Evolutionary conservation across 2,329 filamentous ascomycete species (phyloP).

Genomic region (Dryadomyces quercus-mongolicae): DNA sequence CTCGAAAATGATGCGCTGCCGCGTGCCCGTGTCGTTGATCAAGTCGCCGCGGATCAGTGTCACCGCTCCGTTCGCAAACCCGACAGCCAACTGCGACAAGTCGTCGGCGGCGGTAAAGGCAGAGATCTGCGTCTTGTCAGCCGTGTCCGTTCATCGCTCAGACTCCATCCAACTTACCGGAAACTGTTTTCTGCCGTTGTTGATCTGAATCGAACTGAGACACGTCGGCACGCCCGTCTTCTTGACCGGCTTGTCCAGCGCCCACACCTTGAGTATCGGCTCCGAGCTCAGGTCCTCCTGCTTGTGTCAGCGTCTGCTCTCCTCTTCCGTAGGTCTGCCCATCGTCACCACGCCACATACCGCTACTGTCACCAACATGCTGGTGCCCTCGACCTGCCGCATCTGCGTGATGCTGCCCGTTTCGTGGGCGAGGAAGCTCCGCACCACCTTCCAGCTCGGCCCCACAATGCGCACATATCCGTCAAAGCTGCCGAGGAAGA

Average conservation of each 20-base stretch:
- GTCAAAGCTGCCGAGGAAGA: slow-evolving; percentile 80
- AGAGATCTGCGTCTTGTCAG: slow-evolving; percentile 50
- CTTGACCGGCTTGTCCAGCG: slow-evolving; percentile 83
- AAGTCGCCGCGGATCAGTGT: slow-evolving; percentile 89
- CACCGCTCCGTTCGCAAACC: slow-evolving; percentile 90
- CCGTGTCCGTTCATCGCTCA: neutral
- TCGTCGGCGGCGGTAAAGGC: slow-evolving; percentile 82
- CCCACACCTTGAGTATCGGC: slow-evolving; percentile 93
- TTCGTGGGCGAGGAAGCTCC: slow-evolving; percentile 80
- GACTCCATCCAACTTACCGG: slow-evolving; percentile 45
- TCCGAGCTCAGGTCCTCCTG: slow-evolving; percentile 79
- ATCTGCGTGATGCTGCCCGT: slow-evolving; percentile 74
- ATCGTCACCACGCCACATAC: no score
- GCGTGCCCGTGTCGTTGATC: slow-evolving; percentile 87
- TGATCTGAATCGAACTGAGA: slow-evolving; percentile 71
- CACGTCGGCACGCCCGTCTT: slow-evolving; percentile 85
- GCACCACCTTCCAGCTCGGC: slow-evolving; percentile 72
- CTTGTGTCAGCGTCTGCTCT: slow-evolving; percentile 15
- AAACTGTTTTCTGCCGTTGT: slow-evolving; percentile 85
- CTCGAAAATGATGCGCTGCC: slow-evolving; percentile 89
- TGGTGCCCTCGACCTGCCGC: slow-evolving; percentile 80
- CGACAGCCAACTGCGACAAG: slow-evolving; percentile 83
- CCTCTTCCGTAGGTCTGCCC: no score
- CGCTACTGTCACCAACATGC: slow-evolving; percentile 71
- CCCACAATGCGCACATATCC: slow-evolving; percentile 82